Evolutionary conservation across 768 basidiomycete species (phyloP).

Genomic region (Leccinum rimulosum): DNA sequence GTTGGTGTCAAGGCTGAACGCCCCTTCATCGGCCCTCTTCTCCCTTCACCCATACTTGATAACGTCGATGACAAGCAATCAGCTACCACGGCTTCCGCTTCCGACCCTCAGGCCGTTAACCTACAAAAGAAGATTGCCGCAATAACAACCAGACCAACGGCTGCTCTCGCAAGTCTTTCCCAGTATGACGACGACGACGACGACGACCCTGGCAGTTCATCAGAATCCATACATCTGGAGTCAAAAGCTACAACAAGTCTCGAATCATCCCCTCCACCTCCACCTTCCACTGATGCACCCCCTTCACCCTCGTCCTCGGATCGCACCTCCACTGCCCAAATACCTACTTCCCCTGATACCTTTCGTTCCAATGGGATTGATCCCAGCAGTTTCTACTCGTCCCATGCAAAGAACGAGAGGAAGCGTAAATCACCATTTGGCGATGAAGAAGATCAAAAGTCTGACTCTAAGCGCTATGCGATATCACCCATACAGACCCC

Average conservation of each 20-base stretch:
- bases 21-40: slow-evolving; percentile 64
- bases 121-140: slow-evolving; percentile 56
- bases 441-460: slow-evolving; percentile 28
- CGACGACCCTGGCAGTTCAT: slow-evolving; percentile 30
- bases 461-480: slow-evolving; percentile 19
- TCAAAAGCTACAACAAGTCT: slow-evolving; percentile 19
- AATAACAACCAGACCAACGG: slow-evolving; percentile 27
- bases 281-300: slow-evolving; percentile 34
- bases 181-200: slow-evolving; percentile 45
- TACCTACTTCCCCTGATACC: slow-evolving; percentile 22
- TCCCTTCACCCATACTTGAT: slow-evolving; percentile 47
- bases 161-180: slow-evolving; percentile 37
- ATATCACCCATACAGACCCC: slow-evolving; percentile 21
- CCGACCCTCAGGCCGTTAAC: slow-evolving; percentile 52
- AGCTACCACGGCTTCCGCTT: slow-evolving; percentile 7
- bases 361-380: slow-evolving; percentile 26
- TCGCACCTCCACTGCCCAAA: slow-evolving; percentile 21
- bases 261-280: slow-evolving; percentile 31
- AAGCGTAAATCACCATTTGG: slow-evolving; percentile 42
- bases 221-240: slow-evolving; percentile 16
- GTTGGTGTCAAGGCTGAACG: slow-evolving; percentile 45
- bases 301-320: slow-evolving; percentile 31
- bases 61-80: slow-evolving; percentile 11
- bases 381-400: slow-evolving; percentile 40
- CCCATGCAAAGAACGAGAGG: slow-evolving; percentile 25